A percentile compares a stretch with the other conserved stretches of the same genome.
Evolutionary conservation across 1,284 basidiomycete species (phyloP).

Genomic region (Laetiporus sulphureus): DNA sequence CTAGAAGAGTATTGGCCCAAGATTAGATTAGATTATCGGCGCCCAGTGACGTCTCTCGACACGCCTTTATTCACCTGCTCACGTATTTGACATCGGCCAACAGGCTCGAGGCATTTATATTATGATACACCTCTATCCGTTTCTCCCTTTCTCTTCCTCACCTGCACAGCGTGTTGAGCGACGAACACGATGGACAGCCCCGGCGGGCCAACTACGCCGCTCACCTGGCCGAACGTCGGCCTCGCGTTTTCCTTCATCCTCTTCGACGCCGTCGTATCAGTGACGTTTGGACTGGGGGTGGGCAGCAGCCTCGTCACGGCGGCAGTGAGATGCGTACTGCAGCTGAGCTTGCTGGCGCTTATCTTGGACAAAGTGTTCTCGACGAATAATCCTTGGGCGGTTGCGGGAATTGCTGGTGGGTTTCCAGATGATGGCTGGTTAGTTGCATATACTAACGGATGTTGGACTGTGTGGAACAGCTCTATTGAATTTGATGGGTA

Average conservation of each 20-base stretch:
- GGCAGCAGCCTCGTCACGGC: constrained; percentile 64
- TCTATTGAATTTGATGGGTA: constrained; percentile 68
- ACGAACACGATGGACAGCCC: constrained; percentile 12
- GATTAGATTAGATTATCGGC: too few relatives aligned
- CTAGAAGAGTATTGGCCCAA: too few relatives aligned
- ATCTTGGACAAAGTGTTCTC: constrained; percentile 72
- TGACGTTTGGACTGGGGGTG: constrained; percentile 59
- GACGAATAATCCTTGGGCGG: constrained; percentile 66
- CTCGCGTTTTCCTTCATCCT: constrained; percentile 70
- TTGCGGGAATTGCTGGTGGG: constrained; percentile 67
- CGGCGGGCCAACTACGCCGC: constrained; percentile 19
- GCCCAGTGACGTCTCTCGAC: too few relatives aligned
- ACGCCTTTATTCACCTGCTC: too few relatives aligned
- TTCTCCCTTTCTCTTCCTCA: too few relatives aligned
- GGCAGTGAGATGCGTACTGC: constrained; percentile 67
- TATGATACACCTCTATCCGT: too few relatives aligned
- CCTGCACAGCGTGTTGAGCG: background rate
- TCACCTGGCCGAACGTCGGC: constrained; percentile 66
- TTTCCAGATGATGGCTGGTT: too few relatives aligned
- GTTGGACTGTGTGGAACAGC: constrained; percentile 29
- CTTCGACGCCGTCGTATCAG: constrained; percentile 58
- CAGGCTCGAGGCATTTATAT: too few relatives aligned
- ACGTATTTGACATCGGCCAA: too few relatives aligned
- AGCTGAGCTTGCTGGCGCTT: constrained; percentile 67
- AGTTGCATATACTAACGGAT: too few relatives aligned